A percentile compares a stretch with the other conserved stretches of the same genome.
Evolutionary conservation across 1,139 yeast genomes (phyloP).

Genomic region (Saccharomyces hybrid): DNA sequence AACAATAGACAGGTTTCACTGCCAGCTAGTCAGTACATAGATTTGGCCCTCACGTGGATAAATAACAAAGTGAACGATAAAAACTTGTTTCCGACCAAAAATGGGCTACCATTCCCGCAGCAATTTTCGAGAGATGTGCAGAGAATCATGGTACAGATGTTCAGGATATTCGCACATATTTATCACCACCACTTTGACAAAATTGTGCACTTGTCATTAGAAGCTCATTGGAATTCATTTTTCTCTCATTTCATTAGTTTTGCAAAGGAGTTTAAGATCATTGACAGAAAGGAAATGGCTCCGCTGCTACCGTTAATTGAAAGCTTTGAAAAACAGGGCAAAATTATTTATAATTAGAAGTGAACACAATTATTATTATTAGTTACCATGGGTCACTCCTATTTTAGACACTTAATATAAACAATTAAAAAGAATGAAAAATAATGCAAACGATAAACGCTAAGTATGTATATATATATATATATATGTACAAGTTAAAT

Average conservation of each 20-base stretch:
- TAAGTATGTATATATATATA: conserved; percentile 1
- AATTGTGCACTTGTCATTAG: conserved; percentile 78
- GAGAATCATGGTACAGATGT: conserved; percentile 85
- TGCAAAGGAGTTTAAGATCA: conserved; percentile 70
- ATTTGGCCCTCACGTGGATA: conserved; percentile 87
- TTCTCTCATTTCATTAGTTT: conserved; percentile 93
- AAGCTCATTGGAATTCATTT: conserved; percentile 97
- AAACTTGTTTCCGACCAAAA: conserved; percentile 82
- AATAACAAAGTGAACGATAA: conserved; percentile 83
- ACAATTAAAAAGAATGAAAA: neutral
- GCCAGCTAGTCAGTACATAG: conserved; percentile 91
- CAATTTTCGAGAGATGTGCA: conserved; percentile 75
- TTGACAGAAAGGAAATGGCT: conserved; percentile 70
- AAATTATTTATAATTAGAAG: conserved; percentile 38
- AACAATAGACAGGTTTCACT: conserved; percentile 69
- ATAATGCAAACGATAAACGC: conserved; percentile 1
- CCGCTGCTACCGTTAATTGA: conserved; percentile 76
- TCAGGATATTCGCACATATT: conserved; percentile 92
- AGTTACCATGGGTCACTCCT: neutral
- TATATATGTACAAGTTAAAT: conserved; percentile 1
- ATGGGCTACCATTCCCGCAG: conserved; percentile 90
- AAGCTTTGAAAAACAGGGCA: conserved; percentile 77
- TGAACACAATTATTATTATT: neutral
- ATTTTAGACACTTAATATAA: neutral
- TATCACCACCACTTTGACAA: conserved; percentile 93